These are phyloP conservation scores for Fraxinus pennsylvanica DNA, from an alignment of 257 asterid species.

Conservation along the genomic window DNA sequence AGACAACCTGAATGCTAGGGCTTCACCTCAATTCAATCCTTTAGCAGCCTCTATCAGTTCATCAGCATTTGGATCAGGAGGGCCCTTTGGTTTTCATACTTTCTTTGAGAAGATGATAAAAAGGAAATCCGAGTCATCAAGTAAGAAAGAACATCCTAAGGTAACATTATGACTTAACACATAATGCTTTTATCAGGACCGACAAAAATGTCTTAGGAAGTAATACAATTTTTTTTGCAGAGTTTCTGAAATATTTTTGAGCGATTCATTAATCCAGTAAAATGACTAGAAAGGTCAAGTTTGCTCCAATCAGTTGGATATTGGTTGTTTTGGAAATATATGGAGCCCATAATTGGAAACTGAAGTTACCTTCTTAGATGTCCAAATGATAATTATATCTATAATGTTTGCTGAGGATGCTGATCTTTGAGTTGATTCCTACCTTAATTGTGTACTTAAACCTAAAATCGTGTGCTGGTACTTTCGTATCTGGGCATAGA, in stretches of 20 bases:
- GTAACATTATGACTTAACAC: conserved; percentile 35
- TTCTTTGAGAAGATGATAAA: conserved; percentile 54
- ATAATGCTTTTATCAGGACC: conserved; percentile 14
- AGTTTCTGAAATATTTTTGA: background rate
- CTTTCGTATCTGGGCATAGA: too few species aligned
- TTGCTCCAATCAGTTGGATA: conserved; percentile 5
- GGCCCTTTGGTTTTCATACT: conserved; percentile 69
- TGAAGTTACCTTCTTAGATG: background rate
- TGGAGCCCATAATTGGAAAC: conserved; percentile 1
- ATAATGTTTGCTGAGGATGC: background rate
- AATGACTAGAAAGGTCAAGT: conserved; percentile 5
- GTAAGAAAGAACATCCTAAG: conserved; percentile 47
- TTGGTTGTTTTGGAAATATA: background rate
- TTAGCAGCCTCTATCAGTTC: conserved; percentile 72
- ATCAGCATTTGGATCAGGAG: conserved; percentile 80
- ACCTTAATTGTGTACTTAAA: too few species aligned
- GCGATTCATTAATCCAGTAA: background rate
- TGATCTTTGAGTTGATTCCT: too few species aligned
- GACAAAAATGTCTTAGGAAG: background rate
- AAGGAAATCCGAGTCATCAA: conserved; percentile 49
- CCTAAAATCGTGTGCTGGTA: too few species aligned
- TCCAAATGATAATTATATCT: background rate
- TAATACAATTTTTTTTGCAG: conserved; percentile 10
- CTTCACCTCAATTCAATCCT: conserved; percentile 54
- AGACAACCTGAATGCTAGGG: conserved; percentile 36